phyloP scores from a whole-genome alignment of 106 monocot genomes.

The Dioscorea alata region DNA sequence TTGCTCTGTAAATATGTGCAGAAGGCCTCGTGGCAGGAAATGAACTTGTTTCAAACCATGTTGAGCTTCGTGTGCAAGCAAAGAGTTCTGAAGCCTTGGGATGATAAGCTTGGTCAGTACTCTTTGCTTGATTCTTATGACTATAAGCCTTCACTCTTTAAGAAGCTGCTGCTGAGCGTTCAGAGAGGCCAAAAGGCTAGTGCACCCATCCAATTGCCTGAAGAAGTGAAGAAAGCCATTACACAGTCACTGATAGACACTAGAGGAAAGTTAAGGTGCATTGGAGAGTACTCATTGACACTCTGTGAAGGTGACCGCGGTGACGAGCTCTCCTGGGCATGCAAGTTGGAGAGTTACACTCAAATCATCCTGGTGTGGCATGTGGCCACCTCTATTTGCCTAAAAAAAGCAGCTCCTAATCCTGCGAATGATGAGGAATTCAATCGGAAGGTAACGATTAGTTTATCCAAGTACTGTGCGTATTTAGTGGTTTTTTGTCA shows the following conservation, averaged over 20 bases:
- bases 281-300: neutral
- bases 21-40: neutral
- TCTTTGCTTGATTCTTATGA: neutral
- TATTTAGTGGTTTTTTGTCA: constrained; percentile 3
- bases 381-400: neutral
- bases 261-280: neutral
- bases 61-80: neutral
- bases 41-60: neutral
- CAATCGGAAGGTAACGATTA: neutral
- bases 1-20: neutral
- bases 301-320: neutral
- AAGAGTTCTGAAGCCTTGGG: neutral
- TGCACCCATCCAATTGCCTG: neutral
- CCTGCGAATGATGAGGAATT: neutral
- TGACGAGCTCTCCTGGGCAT: neutral
- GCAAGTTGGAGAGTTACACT: neutral
- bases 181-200: neutral
- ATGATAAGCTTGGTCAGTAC: neutral
- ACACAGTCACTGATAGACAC: neutral
- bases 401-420: neutral
- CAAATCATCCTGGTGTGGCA: constrained; percentile 12
- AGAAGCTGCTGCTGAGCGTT: neutral
- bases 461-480: constrained; percentile 5
- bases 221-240: constrained; percentile 7
- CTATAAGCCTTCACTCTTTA: neutral